Evolutionary conservation across 2,329 filamentous ascomycete species (phyloP).

Genomic region (Aureobasidium zeae): DNA sequence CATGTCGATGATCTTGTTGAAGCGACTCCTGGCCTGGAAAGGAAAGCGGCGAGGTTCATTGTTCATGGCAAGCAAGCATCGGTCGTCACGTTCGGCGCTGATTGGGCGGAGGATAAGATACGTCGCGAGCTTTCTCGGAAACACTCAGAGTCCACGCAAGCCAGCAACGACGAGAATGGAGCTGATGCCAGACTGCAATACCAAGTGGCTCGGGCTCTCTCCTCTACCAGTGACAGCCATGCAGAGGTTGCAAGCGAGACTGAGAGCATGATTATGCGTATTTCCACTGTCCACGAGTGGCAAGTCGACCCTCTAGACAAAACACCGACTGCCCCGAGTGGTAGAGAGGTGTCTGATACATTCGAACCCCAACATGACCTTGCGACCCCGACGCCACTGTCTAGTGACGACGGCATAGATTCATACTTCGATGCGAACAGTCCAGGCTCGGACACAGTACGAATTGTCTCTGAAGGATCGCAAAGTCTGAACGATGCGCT

Average conservation of each 20-base stretch:
- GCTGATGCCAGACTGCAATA: slow-evolving; percentile 10
- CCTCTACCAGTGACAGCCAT: neutral
- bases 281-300: neutral
- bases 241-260: neutral
- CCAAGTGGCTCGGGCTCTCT: slow-evolving; percentile 2
- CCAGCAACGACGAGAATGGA: slow-evolving; percentile 7
- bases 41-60: slow-evolving; percentile 82
- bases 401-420: slow-evolving; percentile 12
- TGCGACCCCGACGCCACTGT: slow-evolving; percentile 1
- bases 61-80: slow-evolving; percentile 97
- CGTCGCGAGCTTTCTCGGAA: slow-evolving; percentile 22
- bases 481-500: neutral
- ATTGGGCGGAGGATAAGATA: slow-evolving; percentile 56
- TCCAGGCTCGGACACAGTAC: slow-evolving; percentile 1
- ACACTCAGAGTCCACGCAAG: neutral
- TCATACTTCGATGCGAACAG: slow-evolving; percentile 14
- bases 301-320: slow-evolving; percentile 1
- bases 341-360: neutral
- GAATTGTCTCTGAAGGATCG: neutral
- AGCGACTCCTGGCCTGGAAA: slow-evolving; percentile 58
- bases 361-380: slow-evolving; percentile 2
- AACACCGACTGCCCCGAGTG: slow-evolving; percentile 1
- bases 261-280: neutral
- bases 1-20: slow-evolving; percentile 44
- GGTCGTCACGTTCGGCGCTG: slow-evolving; percentile 91